Base-by-base conservation (phyloP, 2,329 filamentous ascomycete genomes). In the Aspergillus cejpii region DNA sequence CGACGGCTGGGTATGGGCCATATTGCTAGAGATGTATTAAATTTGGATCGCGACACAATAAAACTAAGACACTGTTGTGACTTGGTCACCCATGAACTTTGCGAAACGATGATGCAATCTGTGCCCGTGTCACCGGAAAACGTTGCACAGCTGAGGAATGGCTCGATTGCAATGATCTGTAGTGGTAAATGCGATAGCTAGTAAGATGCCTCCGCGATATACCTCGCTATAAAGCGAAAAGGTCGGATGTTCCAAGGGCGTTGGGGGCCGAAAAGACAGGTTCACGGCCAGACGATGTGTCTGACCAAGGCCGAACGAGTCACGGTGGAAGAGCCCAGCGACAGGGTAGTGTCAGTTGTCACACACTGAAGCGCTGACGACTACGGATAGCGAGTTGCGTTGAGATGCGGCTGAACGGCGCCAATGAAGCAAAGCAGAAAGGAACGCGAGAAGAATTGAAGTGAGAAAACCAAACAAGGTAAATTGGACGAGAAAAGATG, bases 1-100 rank as follows among this genome's bases (percentile, higher is more conserved):
- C 58, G 87, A 91, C 33, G 84, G 83, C 62, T 90, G 87, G 59
- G 87, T 84, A 67, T 87, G 85, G 57, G 83, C 82, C 83, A 87
- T 87, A 53, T 51, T 68, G 49, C 34, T 37, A 27, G 46, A 19
- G 29, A 8, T 21, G 21, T 14, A 26, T 44, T 44, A 20, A 37
- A 37, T 43, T 15, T 10, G 36, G 44, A 44, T 42, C 47, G 41
- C 39, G 40, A 46, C 36, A 19, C 23, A 46, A 38, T 42, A 39
- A 27, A 45, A 29, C 37, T 44, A 37, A 31, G 47, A 39, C 33
- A 27, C 38, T 41, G 28, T 42, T 45, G 42, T 50, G 42, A 39
- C 38, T 49, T 44, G 44, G 23, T 37, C 19, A 39, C 41, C 39
- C 41, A 43, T 47, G 41, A 48, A 49, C 34, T 49, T 57, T 54